Evolutionary conservation across 371 early-diverging fungal genomes (phyloP), one percentile per base, ranked within the genome.

Genomic region (Synchytrium microbalum): DNA sequence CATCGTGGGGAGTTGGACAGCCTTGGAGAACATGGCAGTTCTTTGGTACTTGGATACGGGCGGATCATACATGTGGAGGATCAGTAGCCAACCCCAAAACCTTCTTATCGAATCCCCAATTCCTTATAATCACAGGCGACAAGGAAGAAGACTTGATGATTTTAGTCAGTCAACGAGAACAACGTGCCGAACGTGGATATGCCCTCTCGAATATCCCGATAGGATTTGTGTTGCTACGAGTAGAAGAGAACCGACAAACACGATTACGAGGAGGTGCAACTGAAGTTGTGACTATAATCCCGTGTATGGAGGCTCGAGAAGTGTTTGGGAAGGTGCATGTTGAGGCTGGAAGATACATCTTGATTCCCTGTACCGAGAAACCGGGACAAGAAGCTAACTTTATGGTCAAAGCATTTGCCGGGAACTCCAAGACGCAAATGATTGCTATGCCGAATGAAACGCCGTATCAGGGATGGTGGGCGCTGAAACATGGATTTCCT

Each of bases 211-310:
- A 3, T 3, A 10, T n/a, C 14, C 13, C 16, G 16, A 72, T 76
- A 30, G 76, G 76, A 26, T 78, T 71, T 51, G 62, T 69, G 13
- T 23, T 70, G 32, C 33, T 76, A 24, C 54, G 69, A 30, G 75
- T 76, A 26, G 78, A 78, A 65, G 69, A 72, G 27, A 78, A 78
- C 64, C 60, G 78, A n/a, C 68, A 67, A 62, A 69, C 68, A 57
- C 70, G 78, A 25, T 54, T 78, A 51, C 77, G 72, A 54, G 65
- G 66, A 29, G 24, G 13, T 16, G 23, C 65, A n/a, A 73, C 71
- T 57, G 70, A 69, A 16, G 70, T 77, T 31, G 66, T 63, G 23
- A 63, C 59, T 28, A 66, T 67, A 14, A 69, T 74, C 3, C 71
- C 76, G 3, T 77, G 75, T 67, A 61, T 70, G 24, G 72, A 75